phyloP scores from a whole-genome alignment of 164 flowering plant genomes.

The Umbellularia californica region DNA sequence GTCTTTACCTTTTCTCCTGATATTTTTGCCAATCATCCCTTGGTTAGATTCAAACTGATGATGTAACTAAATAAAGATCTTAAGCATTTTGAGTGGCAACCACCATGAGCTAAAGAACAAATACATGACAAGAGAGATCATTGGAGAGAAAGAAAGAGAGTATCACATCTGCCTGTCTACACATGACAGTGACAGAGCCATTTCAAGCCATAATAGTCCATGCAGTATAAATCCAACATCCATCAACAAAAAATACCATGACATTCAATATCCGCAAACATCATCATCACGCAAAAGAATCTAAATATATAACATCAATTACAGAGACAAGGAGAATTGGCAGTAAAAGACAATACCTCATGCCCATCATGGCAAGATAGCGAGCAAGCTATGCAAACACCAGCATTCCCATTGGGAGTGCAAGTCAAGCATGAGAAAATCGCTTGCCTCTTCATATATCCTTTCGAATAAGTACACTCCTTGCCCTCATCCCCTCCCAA shows the following conservation, averaged over 20 bases:
- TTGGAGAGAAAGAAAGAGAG: too few relatives aligned
- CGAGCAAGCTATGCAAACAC: constrained; percentile 92
- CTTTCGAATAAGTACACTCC: constrained; percentile 82
- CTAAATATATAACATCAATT: too few relatives aligned
- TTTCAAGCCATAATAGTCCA: not conserved
- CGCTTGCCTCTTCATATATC: constrained; percentile 96
- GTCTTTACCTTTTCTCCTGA: too few relatives aligned
- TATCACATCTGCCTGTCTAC: too few relatives aligned
- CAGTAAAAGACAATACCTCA: constrained; percentile 47
- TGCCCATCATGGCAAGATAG: constrained; percentile 95
- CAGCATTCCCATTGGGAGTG: constrained; percentile 92
- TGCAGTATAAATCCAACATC: not conserved
- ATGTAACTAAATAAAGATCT: too few relatives aligned
- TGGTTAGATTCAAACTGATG: too few relatives aligned
- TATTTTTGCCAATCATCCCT: too few relatives aligned
- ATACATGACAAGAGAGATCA: too few relatives aligned
- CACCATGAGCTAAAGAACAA: too few relatives aligned
- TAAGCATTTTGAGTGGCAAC: too few relatives aligned
- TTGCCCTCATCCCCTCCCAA: constrained; percentile 99
- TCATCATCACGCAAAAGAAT: not conserved
- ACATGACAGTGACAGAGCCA: not conserved
- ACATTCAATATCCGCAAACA: too few relatives aligned
- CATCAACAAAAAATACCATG: not conserved
- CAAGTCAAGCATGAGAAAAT: constrained; percentile 95
- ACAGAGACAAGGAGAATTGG: not conserved